Base-by-base conservation (phyloP, 1,284 basidiomycete species). In the Ceratobasidium sp. region DNA sequence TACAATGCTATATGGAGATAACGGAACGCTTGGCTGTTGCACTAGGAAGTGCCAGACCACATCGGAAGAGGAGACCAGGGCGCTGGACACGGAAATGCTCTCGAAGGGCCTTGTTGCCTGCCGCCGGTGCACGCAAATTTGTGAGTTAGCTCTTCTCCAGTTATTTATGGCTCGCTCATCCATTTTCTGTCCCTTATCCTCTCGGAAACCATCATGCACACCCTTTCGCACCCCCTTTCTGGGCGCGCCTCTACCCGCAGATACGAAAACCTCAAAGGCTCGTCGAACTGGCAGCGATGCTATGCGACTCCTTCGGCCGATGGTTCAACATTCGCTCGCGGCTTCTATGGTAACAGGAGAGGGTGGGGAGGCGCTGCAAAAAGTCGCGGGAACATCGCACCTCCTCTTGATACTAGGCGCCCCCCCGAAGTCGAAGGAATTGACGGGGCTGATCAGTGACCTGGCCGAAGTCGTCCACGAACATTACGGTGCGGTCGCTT, bases 331-430 rank as follows among this genome's bases (percentile, higher is more conserved):
- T 12, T 20, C 15, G n/a, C 27, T 65, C 12, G 8, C n/a, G 20
- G 50, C 7, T 8, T 10, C 13, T 4, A 43, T 65, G 35, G 27
- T 29, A 12, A 22, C 34, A 4, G 60, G 62, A 7, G 38, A 20
- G 15, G 6, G 22, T 17, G 15, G 22, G 5, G 4, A 5, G 6
- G 4, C 17, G 42, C 4, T 45, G 6, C 42, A 20, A 7, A 15
- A 20, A 45, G 17, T 6, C 15, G 53, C 53, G 42, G 42, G 4
- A 45, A 17, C 42, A 17, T n/a, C 0, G 31, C 53, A 68, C 31
- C 43, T 68, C 13, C 32, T 68, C 0, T 35, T 68, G 27, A 56
- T 68, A 15, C 8, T 68, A 7, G 65, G 65, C 2, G 8, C 29
- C 8, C 20, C 53, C 1, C 34, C 20, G 3, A 56, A 56, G 17